Evolutionary conservation across 139 green algal genomes (phyloP), one percentile per base, ranked within the genome.

Genomic region (Diplosphaera chodatii): DNA sequence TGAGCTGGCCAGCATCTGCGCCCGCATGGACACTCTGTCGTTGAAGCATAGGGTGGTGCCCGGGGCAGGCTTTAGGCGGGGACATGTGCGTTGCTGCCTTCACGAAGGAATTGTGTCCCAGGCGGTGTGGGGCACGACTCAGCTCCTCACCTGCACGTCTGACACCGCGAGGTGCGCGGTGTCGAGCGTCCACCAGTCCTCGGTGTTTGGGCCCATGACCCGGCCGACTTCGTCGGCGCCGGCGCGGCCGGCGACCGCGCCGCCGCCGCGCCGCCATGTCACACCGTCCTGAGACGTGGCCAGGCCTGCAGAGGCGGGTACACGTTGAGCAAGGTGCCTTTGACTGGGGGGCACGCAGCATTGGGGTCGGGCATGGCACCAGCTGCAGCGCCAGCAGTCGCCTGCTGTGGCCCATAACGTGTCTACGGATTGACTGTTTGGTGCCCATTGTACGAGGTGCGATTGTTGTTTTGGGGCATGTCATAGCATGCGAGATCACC

Each of bases 101-200:
- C 37, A 48, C 8, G 10, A 48, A 48, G 8, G 37, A 48, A 10
- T 48, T 6, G 6, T 48, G 37, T 10, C 37, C 6, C 37, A 48
- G 37, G 37, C 6, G 10, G 37, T 20, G 37, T 48, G 10, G 37
- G 6, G 6, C 8, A 6, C 37, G 37, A 10, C 37, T 10, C 37
- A 48, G 10, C 6, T 48, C 37, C 70, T n/a, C 28, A 93, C 82
- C 80, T 96, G 90, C 27, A 98, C 93, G 75, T 98, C 94, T 6
- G 82, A 90, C 1, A 90, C 87, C 16, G 74, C 32, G 37, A 97
- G 27, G 76, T 96, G 87, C 63, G 74, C 77, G 0, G 92, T 97
- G 84, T 98, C 94, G 33, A 93, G 89, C 63, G 78, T 87, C 93
- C 93, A 98, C 94, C 94, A 98, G 68, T 90, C 84, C 63, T 91